Conservation (phyloP, 192 early-diverging fungal species). For the Dimargaris verticillata region DNA sequence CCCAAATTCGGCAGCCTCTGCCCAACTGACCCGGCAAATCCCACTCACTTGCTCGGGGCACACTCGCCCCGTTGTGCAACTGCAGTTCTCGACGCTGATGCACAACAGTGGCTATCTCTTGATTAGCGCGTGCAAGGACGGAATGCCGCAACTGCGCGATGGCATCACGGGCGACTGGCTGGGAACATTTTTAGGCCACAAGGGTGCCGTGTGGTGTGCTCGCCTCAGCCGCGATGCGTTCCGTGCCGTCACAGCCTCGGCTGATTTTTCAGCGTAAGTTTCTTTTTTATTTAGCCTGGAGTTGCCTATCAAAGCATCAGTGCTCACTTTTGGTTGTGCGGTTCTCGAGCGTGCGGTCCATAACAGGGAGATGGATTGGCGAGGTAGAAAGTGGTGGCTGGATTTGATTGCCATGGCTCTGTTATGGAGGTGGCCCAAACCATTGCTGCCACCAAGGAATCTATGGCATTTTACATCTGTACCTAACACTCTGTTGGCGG, state of each 20-base stretch:
- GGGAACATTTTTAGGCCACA: conserved; percentile 78
- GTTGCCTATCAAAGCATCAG: too few species aligned
- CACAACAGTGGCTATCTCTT: conserved; percentile 58
- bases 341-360: too few species aligned
- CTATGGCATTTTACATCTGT: too few species aligned
- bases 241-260: conserved; percentile 80
- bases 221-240: conserved; percentile 55
- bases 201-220: conserved; percentile 84
- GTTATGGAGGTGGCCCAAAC: too few species aligned
- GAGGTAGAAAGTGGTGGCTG: too few species aligned
- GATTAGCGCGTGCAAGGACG: conserved; percentile 83
- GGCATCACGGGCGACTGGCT: conserved; percentile 88
- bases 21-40: conserved; percentile 28
- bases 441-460: too few species aligned
- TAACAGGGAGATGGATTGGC: too few species aligned
- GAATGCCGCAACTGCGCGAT: conserved; percentile 71
- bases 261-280: conserved; percentile 73
- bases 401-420: too few species aligned
- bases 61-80: conserved; percentile 77
- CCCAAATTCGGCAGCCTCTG: conserved; percentile 10
- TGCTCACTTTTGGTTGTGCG: too few species aligned
- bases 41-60: conserved; percentile 82
- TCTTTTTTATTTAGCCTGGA: conserved; percentile 1
- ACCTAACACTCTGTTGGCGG: too few species aligned
- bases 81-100: conserved; percentile 60